A percentile compares a stretch with the other conserved stretches of the same genome.
phyloP scores from a whole-genome alignment of 2,329 filamentous ascomycete species.

The Hawksworthiomyces lignivorus region DNA sequence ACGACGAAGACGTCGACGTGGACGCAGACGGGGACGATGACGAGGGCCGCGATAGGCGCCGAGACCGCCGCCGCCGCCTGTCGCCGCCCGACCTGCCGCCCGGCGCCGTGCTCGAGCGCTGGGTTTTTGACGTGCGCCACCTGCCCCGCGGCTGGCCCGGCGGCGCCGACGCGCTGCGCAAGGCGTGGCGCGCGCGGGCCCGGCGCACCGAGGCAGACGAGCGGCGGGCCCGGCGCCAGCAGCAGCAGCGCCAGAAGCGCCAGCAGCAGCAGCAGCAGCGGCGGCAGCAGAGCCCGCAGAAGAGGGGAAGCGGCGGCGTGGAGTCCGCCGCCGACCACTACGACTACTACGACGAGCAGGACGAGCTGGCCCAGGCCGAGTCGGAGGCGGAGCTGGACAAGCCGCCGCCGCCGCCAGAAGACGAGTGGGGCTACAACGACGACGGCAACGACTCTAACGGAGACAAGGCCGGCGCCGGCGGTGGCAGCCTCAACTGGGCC shows the following conservation, averaged over 20 bases:
- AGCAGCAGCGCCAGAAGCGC: neutral
- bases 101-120: constrained; percentile 47
- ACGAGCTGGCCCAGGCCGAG: constrained; percentile 7
- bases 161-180: constrained; percentile 23
- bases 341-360: constrained; percentile 12
- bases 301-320: constrained; percentile 1
- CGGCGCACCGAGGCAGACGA: neutral
- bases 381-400: constrained; percentile 9
- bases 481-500: constrained; percentile 34
- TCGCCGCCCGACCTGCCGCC: constrained; percentile 15
- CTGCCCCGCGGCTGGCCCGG: constrained; percentile 40
- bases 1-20: too few relatives aligned
- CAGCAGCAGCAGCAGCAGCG: neutral
- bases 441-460: neutral
- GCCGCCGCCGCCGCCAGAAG: too few relatives aligned
- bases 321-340: neutral
- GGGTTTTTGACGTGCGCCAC: constrained; percentile 49
- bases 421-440: neutral
- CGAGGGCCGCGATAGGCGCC: too few relatives aligned
- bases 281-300: neutral
- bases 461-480: neutral
- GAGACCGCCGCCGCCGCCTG: too few relatives aligned
- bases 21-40: too few relatives aligned
- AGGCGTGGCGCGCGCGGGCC: constrained; percentile 16
- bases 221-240: neutral